Percentiles rank a stretch among this genome's conserved stretches.
phyloP scores from a whole-genome alignment of 805 yeast genomes.

The Myxozyma mucilagina region DNA sequence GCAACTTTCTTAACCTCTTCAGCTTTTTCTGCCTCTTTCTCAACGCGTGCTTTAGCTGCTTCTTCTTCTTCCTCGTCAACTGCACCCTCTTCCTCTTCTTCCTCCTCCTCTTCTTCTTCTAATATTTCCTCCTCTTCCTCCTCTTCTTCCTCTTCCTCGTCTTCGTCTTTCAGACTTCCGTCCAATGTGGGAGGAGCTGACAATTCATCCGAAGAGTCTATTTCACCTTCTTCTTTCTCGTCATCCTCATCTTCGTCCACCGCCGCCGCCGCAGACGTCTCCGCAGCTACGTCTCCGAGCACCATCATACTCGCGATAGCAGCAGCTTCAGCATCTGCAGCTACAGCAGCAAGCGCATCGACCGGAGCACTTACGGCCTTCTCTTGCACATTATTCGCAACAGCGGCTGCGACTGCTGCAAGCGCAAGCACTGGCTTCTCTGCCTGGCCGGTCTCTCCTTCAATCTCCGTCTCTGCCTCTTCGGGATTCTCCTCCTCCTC shows the following conservation, averaged over 20 bases:
- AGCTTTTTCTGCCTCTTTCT: slow-evolving; percentile 2
- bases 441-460: slow-evolving; percentile 16
- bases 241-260: slow-evolving; percentile 6
- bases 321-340: slow-evolving; percentile 8
- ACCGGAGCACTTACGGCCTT: background rate
- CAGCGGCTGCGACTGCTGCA: background rate
- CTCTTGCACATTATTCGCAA: background rate
- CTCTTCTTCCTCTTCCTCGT: slow-evolving; percentile 9
- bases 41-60: background rate
- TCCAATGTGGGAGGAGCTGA: slow-evolving; percentile 14
- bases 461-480: slow-evolving; percentile 32
- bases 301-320: slow-evolving; percentile 11
- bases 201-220: slow-evolving; percentile 13
- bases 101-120: slow-evolving; percentile 5
- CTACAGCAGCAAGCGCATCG: slow-evolving; percentile 1
- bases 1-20: slow-evolving; percentile 1
- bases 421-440: background rate
- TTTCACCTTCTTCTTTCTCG: slow-evolving; percentile 23
- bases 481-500: slow-evolving; percentile 24
- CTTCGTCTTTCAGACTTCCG: slow-evolving; percentile 3
- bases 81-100: slow-evolving; percentile 2
- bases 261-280: background rate
- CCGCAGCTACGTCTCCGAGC: background rate
- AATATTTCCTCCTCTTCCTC: slow-evolving; percentile 3
- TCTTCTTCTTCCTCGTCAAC: background rate